A percentile compares a stretch with the other conserved stretches of the same genome.
phyloP scores from a whole-genome alignment of 805 yeast species.

The Candida maris region DNA sequence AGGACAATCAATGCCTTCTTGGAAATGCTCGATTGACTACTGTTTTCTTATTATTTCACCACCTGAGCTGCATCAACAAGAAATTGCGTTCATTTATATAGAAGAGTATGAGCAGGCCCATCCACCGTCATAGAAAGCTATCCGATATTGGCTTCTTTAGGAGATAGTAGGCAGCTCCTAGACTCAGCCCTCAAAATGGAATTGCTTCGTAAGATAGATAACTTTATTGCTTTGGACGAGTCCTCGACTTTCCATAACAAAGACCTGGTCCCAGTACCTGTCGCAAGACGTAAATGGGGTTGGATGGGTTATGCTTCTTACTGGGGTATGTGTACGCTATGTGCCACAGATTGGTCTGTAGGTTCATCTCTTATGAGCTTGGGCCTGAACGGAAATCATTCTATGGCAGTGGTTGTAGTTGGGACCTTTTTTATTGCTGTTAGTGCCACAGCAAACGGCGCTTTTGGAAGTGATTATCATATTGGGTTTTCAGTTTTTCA shows the following conservation, averaged over 20 bases:
- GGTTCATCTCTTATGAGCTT: neutral
- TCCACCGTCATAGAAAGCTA: too few species aligned
- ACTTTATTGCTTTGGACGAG: neutral
- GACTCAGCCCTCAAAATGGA: too few species aligned
- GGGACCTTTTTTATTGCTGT: neutral
- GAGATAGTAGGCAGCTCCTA: too few species aligned
- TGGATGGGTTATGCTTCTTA: neutral
- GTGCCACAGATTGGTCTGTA: neutral
- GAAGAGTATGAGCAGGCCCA: too few species aligned
- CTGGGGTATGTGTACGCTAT: neutral
- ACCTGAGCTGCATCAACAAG: too few species aligned
- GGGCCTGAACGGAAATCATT: neutral
- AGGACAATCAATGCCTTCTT: too few species aligned
- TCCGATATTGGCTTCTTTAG: too few species aligned
- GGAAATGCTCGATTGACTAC: too few species aligned
- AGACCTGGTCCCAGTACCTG: neutral
- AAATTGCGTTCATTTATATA: too few species aligned
- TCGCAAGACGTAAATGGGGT: neutral
- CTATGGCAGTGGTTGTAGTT: neutral
- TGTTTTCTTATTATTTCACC: too few species aligned
- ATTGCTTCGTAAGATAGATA: neutral
- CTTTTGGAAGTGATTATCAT: neutral
- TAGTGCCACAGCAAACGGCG: neutral
- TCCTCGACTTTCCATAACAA: neutral
- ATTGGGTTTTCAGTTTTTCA: neutral